A percentile compares a stretch with the other conserved stretches of the same genome.
These are phyloP conservation scores for Claviceps sp. DNA, from an alignment of 2,329 filamentous ascomycete genomes.

Conservation along the genomic window DNA sequence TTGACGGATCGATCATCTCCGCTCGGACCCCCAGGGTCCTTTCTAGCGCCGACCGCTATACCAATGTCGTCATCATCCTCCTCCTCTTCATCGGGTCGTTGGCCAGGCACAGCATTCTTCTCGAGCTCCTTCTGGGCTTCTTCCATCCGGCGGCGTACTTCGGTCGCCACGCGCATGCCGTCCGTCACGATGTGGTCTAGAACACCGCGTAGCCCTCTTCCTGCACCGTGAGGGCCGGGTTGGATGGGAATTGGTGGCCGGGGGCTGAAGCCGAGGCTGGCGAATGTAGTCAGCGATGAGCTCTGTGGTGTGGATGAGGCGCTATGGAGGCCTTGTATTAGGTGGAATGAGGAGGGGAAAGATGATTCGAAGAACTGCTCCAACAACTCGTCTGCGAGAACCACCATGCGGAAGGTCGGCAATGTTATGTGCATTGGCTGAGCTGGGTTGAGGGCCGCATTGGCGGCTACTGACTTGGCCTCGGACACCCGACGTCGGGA, in stretches of 20 bases:
- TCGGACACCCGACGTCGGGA: conserved; percentile 36
- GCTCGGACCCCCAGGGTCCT: conserved; percentile 21
- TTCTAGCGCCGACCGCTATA: conserved; percentile 27
- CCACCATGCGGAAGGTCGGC: conserved; percentile 96
- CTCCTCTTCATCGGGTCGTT: conserved; percentile 55
- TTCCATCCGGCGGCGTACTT: conserved; percentile 86
- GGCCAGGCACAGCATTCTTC: conserved; percentile 56
- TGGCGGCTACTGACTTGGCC: conserved; percentile 63
- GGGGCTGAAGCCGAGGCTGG: conserved; percentile 49
- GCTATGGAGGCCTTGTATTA: conserved; percentile 49
- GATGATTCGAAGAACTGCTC: conserved; percentile 97
- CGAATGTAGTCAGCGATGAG: conserved; percentile 74
- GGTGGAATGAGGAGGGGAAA: conserved; percentile 84
- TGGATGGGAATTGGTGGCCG: conserved; percentile 25
- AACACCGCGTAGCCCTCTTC: conserved; percentile 74
- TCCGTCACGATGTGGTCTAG: conserved; percentile 96
- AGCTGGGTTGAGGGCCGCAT: conserved; percentile 80
- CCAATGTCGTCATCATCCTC: conserved; percentile 48
- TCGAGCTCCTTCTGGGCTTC: conserved; percentile 89
- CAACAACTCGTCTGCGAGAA: conserved; percentile 86
- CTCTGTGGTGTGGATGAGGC: conserved; percentile 17
- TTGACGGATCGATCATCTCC: conserved; percentile 49
- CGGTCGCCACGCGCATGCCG: conserved; percentile 87
- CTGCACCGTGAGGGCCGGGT: conserved; percentile 31
- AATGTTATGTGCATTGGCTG: conserved; percentile 92